Percentiles rank a stretch among this genome's conserved stretches.
Conservation (phyloP, 176 grass and related monocot species). For the sorghum (Sorghum bicolor) region DNA sequence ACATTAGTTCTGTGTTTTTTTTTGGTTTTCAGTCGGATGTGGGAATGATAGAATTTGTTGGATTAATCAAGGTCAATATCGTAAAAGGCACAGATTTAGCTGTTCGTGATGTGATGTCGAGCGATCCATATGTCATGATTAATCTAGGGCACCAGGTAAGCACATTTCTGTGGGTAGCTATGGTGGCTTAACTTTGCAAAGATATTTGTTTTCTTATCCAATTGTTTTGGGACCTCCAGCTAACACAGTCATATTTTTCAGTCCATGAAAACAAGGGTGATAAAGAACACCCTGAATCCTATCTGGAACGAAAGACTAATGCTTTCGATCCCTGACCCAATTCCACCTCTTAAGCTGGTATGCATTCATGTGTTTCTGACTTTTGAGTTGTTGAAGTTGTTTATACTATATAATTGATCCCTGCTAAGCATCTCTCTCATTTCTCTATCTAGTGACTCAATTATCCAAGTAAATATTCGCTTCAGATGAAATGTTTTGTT, state of each 20-base stretch:
- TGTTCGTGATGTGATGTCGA: slow-evolving; percentile 89
- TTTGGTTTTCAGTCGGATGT: slow-evolving; percentile 56
- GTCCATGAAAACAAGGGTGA: slow-evolving; percentile 92
- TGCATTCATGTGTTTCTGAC: slow-evolving; percentile 2
- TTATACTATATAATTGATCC: background rate
- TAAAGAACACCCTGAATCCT: slow-evolving; percentile 95
- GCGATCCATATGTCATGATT: slow-evolving; percentile 95
- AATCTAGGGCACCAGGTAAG: slow-evolving; percentile 87
- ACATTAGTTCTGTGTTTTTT: background rate
- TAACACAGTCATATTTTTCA: slow-evolving; percentile 43
- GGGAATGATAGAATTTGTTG: slow-evolving; percentile 97
- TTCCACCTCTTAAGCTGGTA: slow-evolving; percentile 85
- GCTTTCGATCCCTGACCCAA: slow-evolving; percentile 80
- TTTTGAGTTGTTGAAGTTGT: background rate
- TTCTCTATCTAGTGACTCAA: background rate
- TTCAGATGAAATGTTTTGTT: background rate
- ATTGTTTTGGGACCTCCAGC: background rate
- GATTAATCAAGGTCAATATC: slow-evolving; percentile 85
- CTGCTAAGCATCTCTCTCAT: background rate
- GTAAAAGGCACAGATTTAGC: slow-evolving; percentile 80
- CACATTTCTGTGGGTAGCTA: background rate
- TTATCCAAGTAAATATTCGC: background rate
- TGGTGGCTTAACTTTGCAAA: slow-evolving; percentile 1
- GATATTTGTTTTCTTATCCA: background rate
- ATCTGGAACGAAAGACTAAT: slow-evolving; percentile 92